Evolutionary conservation across 805 yeast species (phyloP), one percentile per base, ranked within the genome.

Genomic region (Hanseniaspora vineae): DNA sequence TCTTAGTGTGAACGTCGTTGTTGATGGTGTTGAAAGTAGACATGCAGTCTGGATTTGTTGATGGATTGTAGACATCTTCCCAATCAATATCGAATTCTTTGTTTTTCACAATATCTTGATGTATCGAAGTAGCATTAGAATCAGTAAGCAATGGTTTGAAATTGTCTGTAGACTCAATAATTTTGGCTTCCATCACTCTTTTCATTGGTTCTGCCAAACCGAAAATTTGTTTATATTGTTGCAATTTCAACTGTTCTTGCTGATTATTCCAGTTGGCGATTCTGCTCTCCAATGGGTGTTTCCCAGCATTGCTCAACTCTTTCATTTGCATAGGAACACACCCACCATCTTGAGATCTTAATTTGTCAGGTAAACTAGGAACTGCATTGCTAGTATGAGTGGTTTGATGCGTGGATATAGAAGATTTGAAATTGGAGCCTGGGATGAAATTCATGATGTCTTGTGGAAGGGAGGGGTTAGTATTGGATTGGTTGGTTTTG

Each of bases 161-260:
- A 31, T 32, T 48, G 50, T 84, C 87, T 13, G 84, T 76, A 44
- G 72, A 69, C 43, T 78, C 76, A 2, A 90, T 82, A 23, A 90
- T 74, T 49, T 77, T 70, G 59, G 85, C 68, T 58, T 92, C 98
- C 96, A 92, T 88, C 32, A 81, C 78, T 59, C 97, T 75, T 60
- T 81, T 81, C 64, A 90, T 83, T 9, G 98, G 97, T 58, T 85
- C 97, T 11, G 92, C 96, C 44, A 90, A 78, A 14, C 98, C 98
- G 63, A 84, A 88, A 15, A 84, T 67, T 54, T 94, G 76, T 61
- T 95, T 77, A 65, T 84, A 81, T 50, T 78, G 78, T 61, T 88
- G 92, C 69, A 89, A 58, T 57, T 78, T 79, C 54, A 81, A 69
- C 31, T 78, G 78, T 33, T 75, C 74, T 58, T 87, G 88, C 12